Evolutionary conservation across 208 protist genomes (phyloP).

Genomic region (Trypanosoma avium): DNA sequence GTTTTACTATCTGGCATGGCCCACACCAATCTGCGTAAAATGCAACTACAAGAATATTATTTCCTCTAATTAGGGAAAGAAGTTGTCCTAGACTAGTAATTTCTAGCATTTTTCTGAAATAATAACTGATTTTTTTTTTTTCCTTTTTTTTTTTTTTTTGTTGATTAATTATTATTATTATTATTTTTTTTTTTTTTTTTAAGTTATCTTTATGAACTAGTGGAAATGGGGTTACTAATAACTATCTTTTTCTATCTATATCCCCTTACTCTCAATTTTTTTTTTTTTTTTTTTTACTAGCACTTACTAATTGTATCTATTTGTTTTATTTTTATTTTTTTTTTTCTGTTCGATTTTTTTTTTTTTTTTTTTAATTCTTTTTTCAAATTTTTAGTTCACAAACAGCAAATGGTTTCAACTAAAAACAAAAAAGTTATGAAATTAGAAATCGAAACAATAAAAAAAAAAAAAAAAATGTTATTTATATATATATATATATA

Average conservation of each 20-base stretch:
- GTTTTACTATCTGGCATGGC: conserved; percentile 74
- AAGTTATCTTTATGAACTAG: too few species aligned
- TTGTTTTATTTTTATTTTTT: background rate
- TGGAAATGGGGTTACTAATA: too few species aligned
- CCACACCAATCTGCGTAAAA: conserved; percentile 92
- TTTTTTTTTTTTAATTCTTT: conserved; percentile 6
- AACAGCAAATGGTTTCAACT: background rate
- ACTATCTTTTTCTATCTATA: background rate
- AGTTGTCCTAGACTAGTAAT: conserved; percentile 72
- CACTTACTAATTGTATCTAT: background rate
- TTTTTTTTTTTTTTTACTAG: background rate
- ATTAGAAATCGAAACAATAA: too few species aligned
- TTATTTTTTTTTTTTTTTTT: conserved; percentile 16
- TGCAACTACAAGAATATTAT: conserved; percentile 71
- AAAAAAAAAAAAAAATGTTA: background rate
- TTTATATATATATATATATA: conserved; percentile 9
- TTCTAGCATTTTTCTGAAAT: conserved; percentile 51
- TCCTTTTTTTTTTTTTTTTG: background rate
- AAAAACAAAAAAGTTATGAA: conserved; percentile 7
- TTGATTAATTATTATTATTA: background rate
- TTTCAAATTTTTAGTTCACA: background rate
- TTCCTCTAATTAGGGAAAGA: conserved; percentile 38
- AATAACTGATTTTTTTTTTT: background rate
- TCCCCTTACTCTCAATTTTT: background rate
- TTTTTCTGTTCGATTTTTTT: background rate